Base-by-base conservation (phyloP, 2,329 filamentous ascomycete species). In the Penicillium sp. region DNA sequence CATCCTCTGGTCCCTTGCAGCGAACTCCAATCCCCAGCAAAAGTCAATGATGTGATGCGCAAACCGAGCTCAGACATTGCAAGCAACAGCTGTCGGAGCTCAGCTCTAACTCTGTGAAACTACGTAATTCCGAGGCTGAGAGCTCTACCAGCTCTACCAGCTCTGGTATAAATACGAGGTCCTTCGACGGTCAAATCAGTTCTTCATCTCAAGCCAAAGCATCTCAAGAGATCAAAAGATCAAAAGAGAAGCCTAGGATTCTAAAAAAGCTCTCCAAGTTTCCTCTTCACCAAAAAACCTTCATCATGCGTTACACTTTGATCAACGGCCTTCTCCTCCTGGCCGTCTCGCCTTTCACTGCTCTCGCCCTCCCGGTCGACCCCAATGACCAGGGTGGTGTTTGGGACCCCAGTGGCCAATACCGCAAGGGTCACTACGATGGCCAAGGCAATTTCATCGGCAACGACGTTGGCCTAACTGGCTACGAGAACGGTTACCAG, bases 271-370 rank as follows among this genome's bases (percentile, higher is more conserved):
- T 7, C 0, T 40, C n/a, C 6, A 27, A 12, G 4, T n/a, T n/a
- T 29, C 2, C 32, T 40, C 13, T 34, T n/a, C 17, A 15, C 15
- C 20, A 12, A 24, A 30, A n/a, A 12, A 48, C 23, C n/a, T n/a
- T n/a, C n/a, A n/a, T n/a, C n/a, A 65, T 64, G 61, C 58, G 57
- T 21, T 59, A 51, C 52, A 47, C 55, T 41, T 20, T 61, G 27
- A 52, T 56, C 55, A 54, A 53, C 46, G 51, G 54, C 51, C 56
- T 63, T 24, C 45, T 62, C 17, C 33, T 64, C 12, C 26, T 65
- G 54, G 55, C 56, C 10, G 32, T 57, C 34, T 62, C 59, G n/a
- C 58, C 62, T 26, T 46, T 63, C 33, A 45, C 52, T 13, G 51
- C 53, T 26, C 46, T 59, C 40, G 58, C 60, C 13, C 53, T 59